A percentile compares a stretch with the other conserved stretches of the same genome.
Evolutionary conservation across 2,329 filamentous ascomycete species (phyloP).

Genomic region (Fusarium veterinarium): DNA sequence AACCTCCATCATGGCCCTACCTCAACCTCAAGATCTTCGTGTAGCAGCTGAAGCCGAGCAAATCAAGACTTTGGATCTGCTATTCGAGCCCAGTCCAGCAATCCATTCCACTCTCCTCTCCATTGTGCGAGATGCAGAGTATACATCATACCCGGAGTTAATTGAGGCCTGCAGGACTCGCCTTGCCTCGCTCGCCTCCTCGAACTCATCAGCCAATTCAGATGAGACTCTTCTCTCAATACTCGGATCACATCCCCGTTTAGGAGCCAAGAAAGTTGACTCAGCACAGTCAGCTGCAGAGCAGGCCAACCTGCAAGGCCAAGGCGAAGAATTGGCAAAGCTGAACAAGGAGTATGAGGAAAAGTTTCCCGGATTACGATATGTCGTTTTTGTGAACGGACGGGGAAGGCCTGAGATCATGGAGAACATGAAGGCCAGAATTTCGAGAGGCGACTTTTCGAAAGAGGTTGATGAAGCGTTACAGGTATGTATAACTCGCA

Average conservation of each 20-base stretch:
- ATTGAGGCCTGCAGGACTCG: conserved; percentile 74
- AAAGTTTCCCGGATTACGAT: conserved; percentile 84
- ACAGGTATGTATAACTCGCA: conserved; percentile 63
- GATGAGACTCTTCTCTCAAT: conserved; percentile 73
- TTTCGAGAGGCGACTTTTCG: conserved; percentile 72
- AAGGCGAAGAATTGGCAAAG: conserved; percentile 68
- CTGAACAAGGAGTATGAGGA: conserved; percentile 84
- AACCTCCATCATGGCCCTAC: conserved; percentile 57
- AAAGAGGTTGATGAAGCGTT: conserved; percentile 80
- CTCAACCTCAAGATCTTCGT: conserved; percentile 66
- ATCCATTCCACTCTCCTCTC: conserved; percentile 80
- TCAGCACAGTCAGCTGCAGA: conserved; percentile 84
- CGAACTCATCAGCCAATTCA: conserved; percentile 60
- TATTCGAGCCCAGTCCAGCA: conserved; percentile 85
- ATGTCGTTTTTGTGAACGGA: conserved; percentile 93
- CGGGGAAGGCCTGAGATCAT: conserved; percentile 79
- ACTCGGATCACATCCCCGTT: conserved; percentile 82
- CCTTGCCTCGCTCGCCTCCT: conserved; percentile 69
- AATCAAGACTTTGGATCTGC: conserved; percentile 73
- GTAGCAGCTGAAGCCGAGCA: conserved; percentile 66
- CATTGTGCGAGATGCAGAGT: conserved; percentile 66
- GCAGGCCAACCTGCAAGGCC: conserved; percentile 78
- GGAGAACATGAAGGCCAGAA: conserved; percentile 82
- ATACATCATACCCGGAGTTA: conserved; percentile 75
- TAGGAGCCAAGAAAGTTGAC: conserved; percentile 85